These are phyloP conservation scores for Ensete ventricosum DNA, from an alignment of 176 grass and related monocot genomes.

Conservation along the genomic window DNA sequence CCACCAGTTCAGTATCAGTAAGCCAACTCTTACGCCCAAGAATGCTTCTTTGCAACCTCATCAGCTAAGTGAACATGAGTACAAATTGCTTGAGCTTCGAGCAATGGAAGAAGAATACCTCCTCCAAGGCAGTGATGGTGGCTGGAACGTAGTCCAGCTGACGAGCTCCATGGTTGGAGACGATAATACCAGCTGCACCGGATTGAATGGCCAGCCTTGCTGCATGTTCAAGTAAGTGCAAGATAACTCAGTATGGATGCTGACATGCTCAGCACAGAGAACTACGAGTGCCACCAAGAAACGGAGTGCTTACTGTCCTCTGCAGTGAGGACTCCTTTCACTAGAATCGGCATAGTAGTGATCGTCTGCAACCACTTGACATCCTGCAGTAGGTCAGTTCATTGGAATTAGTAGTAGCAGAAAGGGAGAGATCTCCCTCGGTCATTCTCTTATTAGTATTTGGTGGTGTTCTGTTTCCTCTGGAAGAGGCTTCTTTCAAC, in stretches of 20 bases:
- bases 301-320: constrained; percentile 53
- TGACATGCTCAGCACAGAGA: background rate
- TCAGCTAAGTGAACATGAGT: too few relatives aligned
- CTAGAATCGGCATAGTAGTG: constrained; percentile 85
- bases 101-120: background rate
- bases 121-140: constrained; percentile 30
- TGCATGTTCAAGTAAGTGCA: constrained; percentile 15
- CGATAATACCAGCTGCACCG: constrained; percentile 81
- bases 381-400: constrained; percentile 29
- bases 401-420: background rate
- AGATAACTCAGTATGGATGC: background rate
- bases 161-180: constrained; percentile 82
- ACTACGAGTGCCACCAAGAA: constrained; percentile 1
- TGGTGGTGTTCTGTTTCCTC: too few relatives aligned
- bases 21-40: background rate
- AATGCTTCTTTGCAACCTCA: background rate
- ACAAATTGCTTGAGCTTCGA: background rate
- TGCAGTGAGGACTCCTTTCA: constrained; percentile 87
- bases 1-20: background rate
- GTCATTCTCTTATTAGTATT: background rate
- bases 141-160: constrained; percentile 91
- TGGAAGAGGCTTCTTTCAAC: too few relatives aligned
- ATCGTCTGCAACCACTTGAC: constrained; percentile 95
- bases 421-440: background rate
- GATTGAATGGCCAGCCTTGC: constrained; percentile 67